Percentiles rank a stretch among this genome's conserved stretches.
phyloP scores from a whole-genome alignment of 768 basidiomycete species.

The Hygrocybe punicea region DNA sequence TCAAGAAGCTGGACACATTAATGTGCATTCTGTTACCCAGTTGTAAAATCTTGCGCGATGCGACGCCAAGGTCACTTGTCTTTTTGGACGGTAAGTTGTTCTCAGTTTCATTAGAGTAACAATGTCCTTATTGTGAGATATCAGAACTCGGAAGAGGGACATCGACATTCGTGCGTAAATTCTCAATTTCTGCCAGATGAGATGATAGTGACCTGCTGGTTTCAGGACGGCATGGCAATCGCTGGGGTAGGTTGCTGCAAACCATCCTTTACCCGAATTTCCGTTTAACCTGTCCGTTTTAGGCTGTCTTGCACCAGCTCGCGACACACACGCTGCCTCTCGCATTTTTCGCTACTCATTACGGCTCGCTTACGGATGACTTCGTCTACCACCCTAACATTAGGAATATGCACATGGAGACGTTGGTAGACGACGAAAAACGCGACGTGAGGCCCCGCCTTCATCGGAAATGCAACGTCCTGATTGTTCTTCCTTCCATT shows the following conservation, averaged over 20 bases:
- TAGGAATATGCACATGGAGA: constrained; percentile 93
- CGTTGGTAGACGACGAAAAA: constrained; percentile 88
- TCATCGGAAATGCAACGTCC: no score
- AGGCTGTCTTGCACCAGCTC: constrained; percentile 92
- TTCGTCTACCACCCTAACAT: constrained; percentile 91
- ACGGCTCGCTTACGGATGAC: constrained; percentile 92
- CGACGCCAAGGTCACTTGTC: constrained; percentile 90
- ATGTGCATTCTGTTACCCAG: constrained; percentile 36
- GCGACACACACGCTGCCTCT: constrained; percentile 89
- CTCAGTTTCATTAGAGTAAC: background rate
- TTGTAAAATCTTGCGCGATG: constrained; percentile 89
- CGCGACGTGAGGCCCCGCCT: constrained; percentile 66
- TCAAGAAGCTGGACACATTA: background rate
- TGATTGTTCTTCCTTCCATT: constrained; percentile 5
- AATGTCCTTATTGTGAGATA: constrained; percentile 10
- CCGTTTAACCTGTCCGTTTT: constrained; percentile 8
- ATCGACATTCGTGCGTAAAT: constrained; percentile 72
- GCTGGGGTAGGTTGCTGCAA: constrained; percentile 59
- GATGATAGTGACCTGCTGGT: constrained; percentile 1
- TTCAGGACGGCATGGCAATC: constrained; percentile 96
- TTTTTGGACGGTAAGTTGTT: constrained; percentile 81
- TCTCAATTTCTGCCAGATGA: background rate
- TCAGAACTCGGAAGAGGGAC: constrained; percentile 93
- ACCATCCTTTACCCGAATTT: background rate
- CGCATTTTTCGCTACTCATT: constrained; percentile 97